Base-by-base conservation (phyloP, 192 early-diverging fungal species). In the Gaertneriomyces sp. region DNA sequence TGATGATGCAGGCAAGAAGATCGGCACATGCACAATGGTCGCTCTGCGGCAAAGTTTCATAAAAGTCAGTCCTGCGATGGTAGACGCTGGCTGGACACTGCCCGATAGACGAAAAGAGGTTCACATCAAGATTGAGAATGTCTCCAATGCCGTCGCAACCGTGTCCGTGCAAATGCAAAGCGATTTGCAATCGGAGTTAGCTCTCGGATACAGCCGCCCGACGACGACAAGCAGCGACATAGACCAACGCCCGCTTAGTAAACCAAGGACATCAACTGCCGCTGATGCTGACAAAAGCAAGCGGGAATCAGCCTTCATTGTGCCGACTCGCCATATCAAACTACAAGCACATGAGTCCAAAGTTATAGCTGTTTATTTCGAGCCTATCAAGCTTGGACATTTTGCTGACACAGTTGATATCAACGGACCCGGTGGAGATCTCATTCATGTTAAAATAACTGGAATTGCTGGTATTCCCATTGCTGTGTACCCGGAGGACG, bases 391-490 rank as follows among this genome's bases (percentile, higher is more conserved):
- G 19, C 69, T 83, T 12, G 84, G 84, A 20, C 68, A 79, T 0
- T 78, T 74, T 54, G 20, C 65, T 8, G 84, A 82, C 49, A 68
- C 65, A 14, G 49, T 84, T 9, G 71, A 76, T 52, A 73, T 86
- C 42, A 71, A 69, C 25, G 81, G 75, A 5, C 81, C 84, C 5
- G 84, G 84, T 14, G 84, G 84, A 10, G 84, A 86, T 25, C 50
- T 82, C 44, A 72, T 79, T 5, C 42, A 64, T 17, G 72, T 81
- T 33, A 49, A 70, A 9, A 53, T 86, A 6, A 53, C 66, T 4
- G 84, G 84, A 47, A 75, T 77, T 12, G 68, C 81, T 5, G 84
- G 80, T 42, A 84, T 86, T n/a, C 84, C 84, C 4, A 73, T 86
- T 10, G 80, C 80, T 16, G 57, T 86, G 8, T 84, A 83, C 50